Percentiles rank a stretch among this genome's conserved stretches.
Evolutionary conservation across 441 rosid genomes (phyloP).

Genomic region (Euphorbia schlechtendalii): DNA sequence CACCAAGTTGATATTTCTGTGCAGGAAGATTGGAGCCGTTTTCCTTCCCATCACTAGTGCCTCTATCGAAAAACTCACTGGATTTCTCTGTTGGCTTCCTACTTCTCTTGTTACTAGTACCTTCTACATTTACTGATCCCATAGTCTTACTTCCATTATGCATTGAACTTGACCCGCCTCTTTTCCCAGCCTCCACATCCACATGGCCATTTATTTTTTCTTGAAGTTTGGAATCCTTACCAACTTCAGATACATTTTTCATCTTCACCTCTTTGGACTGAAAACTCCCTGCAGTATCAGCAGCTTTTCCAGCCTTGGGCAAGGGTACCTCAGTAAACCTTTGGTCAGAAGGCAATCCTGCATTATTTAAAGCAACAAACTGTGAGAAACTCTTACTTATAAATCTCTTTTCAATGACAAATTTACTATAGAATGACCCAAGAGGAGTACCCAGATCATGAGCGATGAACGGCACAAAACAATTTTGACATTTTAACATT

Average conservation of each 20-base stretch:
- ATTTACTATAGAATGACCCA: constrained; percentile 22
- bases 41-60: constrained; percentile 32
- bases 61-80: constrained; percentile 39
- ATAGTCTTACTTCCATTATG: constrained; percentile 23
- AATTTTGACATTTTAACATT: constrained; percentile 39
- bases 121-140: constrained; percentile 25
- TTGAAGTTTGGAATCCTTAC: constrained; percentile 16
- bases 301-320: constrained; percentile 29
- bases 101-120: constrained; percentile 37
- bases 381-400: constrained; percentile 29
- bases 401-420: constrained; percentile 25
- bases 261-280: constrained; percentile 31
- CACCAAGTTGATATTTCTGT: constrained; percentile 23
- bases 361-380: constrained; percentile 24
- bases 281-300: constrained; percentile 29
- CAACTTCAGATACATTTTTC: constrained; percentile 22
- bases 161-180: constrained; percentile 20
- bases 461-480: constrained; percentile 46
- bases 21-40: constrained; percentile 27
- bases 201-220: constrained; percentile 14
- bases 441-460: constrained; percentile 26
- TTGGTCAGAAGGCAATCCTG: constrained; percentile 25
- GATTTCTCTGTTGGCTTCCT: constrained; percentile 23
- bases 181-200: constrained; percentile 25
- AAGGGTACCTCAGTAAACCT: constrained; percentile 22